A percentile compares a stretch with the other conserved stretches of the same genome.
phyloP scores from a whole-genome alignment of 257 asterid species.

The Ocimum tenuiflorum region DNA sequence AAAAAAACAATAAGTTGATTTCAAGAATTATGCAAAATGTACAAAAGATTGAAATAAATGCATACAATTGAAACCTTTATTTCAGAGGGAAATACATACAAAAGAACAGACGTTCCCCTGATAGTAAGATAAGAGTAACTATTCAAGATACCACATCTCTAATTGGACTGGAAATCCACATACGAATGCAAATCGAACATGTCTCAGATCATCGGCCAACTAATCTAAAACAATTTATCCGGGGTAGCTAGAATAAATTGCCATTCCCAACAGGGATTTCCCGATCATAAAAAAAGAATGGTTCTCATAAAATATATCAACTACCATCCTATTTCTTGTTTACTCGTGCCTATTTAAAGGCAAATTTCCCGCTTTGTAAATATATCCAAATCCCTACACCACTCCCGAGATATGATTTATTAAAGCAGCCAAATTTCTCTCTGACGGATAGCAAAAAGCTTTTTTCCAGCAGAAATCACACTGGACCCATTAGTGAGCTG shows the following conservation, averaged over 20 bases:
- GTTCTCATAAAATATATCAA: neutral
- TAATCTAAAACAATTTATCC: neutral
- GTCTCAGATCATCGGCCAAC: no score
- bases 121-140: neutral
- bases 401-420: neutral
- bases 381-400: neutral
- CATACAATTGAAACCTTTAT: neutral
- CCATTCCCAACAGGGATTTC: neutral
- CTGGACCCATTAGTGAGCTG: no score
- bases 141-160: neutral
- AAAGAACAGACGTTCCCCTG: neutral
- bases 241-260: neutral
- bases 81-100: neutral
- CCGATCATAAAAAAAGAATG: neutral
- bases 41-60: neutral
- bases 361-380: neutral
- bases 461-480: neutral
- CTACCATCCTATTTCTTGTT: neutral
- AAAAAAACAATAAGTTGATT: neutral
- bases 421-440: neutral
- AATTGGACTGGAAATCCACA: conserved; percentile 1
- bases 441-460: neutral
- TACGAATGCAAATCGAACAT: conserved; percentile 10
- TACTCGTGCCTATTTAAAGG: neutral
- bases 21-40: conserved; percentile 2